Conservation (phyloP, 2,329 filamentous ascomycete species). For the Chrysosporium queenslandicum region DNA sequence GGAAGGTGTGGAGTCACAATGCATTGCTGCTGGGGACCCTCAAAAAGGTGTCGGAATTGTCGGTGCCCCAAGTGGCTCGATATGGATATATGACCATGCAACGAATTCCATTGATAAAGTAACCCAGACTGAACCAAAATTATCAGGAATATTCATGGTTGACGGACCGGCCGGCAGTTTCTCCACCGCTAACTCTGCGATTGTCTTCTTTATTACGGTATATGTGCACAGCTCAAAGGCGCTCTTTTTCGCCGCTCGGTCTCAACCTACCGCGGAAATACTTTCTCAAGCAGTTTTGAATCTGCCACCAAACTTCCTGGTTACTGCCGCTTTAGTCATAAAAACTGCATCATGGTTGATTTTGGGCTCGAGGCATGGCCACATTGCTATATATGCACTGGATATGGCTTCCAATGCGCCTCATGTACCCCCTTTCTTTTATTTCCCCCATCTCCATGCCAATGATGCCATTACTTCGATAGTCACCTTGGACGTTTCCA, state of each 20-base stretch:
- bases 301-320: constrained; percentile 39
- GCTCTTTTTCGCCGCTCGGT: neutral
- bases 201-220: constrained; percentile 8
- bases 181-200: neutral
- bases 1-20: constrained; percentile 26
- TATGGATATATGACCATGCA: constrained; percentile 30
- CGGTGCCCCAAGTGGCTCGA: constrained; percentile 25
- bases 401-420: constrained; percentile 14
- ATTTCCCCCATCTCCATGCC: constrained; percentile 34
- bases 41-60: constrained; percentile 28
- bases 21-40: constrained; percentile 25
- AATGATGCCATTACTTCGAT: constrained; percentile 62
- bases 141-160: constrained; percentile 25
- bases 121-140: constrained; percentile 22
- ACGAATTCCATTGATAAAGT: constrained; percentile 24
- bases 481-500: constrained; percentile 15
- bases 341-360: constrained; percentile 30
- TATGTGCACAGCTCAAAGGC: constrained; percentile 7
- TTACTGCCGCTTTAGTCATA: constrained; percentile 42
- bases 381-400: constrained; percentile 40
- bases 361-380: constrained; percentile 49
- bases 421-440: constrained; percentile 11
- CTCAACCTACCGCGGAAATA: neutral
- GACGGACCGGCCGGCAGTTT: neutral
- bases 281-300: constrained; percentile 4